Conservation (phyloP, 306 rosid genomes). For the Trifolium dubium region DNA sequence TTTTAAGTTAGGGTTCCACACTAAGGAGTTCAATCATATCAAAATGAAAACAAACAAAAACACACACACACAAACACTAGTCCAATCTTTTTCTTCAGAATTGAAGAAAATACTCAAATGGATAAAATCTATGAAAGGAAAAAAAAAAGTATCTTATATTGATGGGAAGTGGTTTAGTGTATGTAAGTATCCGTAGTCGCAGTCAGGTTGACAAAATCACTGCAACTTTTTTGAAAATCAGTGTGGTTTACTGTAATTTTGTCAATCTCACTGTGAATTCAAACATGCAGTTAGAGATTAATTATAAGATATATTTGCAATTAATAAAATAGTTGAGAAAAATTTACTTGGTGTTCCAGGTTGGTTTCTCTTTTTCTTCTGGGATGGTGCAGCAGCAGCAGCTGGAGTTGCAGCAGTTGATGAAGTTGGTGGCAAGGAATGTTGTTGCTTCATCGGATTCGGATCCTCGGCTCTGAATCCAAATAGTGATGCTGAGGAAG, state of each 20-base stretch:
- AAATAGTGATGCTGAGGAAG: conserved; percentile 64
- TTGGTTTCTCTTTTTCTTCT: conserved; percentile 85
- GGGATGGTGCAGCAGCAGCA: conserved; percentile 50
- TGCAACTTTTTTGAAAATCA: background rate
- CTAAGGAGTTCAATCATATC: background rate
- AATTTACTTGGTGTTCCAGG: conserved; percentile 97
- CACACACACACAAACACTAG: background rate
- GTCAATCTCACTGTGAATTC: background rate
- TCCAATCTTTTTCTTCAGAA: background rate
- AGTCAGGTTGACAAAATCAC: background rate
- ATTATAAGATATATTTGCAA: background rate
- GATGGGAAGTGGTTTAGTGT: background rate
- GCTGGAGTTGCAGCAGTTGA: conserved; percentile 39
- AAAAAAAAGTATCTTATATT: background rate
- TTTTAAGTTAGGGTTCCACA: conserved; percentile 42
- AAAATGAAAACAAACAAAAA: background rate
- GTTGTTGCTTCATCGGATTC: conserved; percentile 60
- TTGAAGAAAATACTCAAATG: conserved; percentile 3
- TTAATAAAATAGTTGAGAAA: conserved; percentile 47
- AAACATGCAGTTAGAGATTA: background rate
- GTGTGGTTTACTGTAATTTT: background rate
- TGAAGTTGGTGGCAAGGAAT: conserved; percentile 72
- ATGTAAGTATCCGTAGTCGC: background rate
- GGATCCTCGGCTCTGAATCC: conserved; percentile 77
- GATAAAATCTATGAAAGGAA: background rate